Evolutionary conservation across 345 rosid genomes (phyloP).

Genomic region (Adansonia digitata): DNA sequence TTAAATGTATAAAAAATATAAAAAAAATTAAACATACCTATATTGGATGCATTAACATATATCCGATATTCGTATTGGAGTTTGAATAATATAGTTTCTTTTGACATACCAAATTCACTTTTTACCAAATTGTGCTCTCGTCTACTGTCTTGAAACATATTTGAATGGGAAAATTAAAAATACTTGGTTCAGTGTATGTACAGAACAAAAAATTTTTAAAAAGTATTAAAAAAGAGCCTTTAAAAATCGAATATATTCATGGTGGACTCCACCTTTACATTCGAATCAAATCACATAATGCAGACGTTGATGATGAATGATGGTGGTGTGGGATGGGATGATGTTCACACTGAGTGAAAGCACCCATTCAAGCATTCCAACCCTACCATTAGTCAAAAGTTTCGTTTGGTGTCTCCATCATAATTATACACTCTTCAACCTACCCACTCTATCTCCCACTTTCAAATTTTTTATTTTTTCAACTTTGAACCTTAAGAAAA

Average conservation of each 20-base stretch:
- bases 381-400: background rate
- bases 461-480: background rate
- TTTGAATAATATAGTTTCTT: no score
- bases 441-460: background rate
- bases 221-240: no score
- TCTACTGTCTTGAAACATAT: background rate
- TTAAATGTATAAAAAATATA: no score
- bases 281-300: background rate
- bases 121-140: background rate
- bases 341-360: background rate
- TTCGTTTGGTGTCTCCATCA: constrained; percentile 6
- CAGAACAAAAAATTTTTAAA: no score
- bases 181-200: background rate
- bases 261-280: no score
- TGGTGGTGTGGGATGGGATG: background rate
- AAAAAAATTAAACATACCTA: no score
- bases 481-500: background rate
- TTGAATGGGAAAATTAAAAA: background rate
- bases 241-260: no score
- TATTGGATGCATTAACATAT: no score
- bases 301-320: background rate
- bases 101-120: no score
- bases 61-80: no score
- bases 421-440: background rate
- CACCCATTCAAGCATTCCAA: no score